Conservation (phyloP, 768 basidiomycete species). For the Hemileccinum rubropunctum region DNA sequence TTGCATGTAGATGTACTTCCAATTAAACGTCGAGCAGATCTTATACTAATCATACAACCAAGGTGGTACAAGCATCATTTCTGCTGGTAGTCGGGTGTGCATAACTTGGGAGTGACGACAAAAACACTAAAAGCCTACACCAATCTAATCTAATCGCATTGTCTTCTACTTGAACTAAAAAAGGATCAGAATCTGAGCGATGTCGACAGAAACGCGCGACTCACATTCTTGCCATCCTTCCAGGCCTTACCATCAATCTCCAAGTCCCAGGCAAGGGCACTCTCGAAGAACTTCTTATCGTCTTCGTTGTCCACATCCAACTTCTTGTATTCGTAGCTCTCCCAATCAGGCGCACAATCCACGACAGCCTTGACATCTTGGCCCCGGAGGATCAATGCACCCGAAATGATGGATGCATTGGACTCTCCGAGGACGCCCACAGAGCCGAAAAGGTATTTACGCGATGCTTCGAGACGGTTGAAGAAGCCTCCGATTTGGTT, state of each 20-base stretch:
- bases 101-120: conserved; percentile 3
- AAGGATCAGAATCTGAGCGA: background rate
- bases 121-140: conserved; percentile 20
- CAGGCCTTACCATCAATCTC: conserved; percentile 86
- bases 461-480: conserved; percentile 95
- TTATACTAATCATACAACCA: no score
- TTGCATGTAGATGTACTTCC: no score
- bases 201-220: conserved; percentile 30
- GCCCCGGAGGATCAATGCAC: conserved; percentile 82
- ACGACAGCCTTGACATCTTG: conserved; percentile 68
- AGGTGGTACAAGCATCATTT: no score
- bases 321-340: conserved; percentile 79
- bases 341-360: conserved; percentile 85
- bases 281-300: conserved; percentile 91
- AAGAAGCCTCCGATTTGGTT: conserved; percentile 96
- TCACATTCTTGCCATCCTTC: conserved; percentile 87
- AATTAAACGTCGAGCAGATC: no score
- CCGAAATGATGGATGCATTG: conserved; percentile 79
- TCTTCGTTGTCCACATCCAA: conserved; percentile 70
- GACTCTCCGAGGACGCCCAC: conserved; percentile 82
- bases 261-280: conserved; percentile 91
- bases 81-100: background rate
- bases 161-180: conserved; percentile 23
- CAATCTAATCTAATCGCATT: conserved; percentile 16
- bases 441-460: conserved; percentile 95